phyloP scores from a whole-genome alignment of 1,284 basidiomycete genomes.

The Cryptococcus hybrid region DNA sequence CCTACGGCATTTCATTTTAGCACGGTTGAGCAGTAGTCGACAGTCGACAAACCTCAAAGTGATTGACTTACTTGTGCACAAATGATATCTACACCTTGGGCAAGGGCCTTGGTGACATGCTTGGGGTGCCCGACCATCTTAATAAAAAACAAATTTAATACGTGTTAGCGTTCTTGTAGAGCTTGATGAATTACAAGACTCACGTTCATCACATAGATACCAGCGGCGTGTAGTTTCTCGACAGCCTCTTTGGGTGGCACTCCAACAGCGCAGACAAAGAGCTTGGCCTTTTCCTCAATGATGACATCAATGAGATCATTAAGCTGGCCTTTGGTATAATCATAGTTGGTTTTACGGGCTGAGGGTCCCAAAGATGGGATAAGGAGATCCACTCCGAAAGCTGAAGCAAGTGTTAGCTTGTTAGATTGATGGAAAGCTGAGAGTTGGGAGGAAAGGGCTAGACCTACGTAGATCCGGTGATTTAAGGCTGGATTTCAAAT shows the following conservation, averaged over 20 bases:
- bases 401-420: constrained; percentile 53
- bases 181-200: constrained; percentile 28
- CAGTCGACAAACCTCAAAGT: constrained; percentile 2
- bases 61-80: constrained; percentile 62
- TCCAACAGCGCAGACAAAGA: constrained; percentile 79
- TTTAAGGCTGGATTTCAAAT: constrained; percentile 66
- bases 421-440: neutral
- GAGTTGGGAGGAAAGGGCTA: neutral
- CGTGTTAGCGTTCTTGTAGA: constrained; percentile 2
- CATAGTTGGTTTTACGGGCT: constrained; percentile 75
- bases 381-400: constrained; percentile 84
- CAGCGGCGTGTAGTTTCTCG: constrained; percentile 72
- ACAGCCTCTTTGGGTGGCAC: constrained; percentile 75
- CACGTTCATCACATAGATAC: constrained; percentile 82
- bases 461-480: constrained; percentile 36
- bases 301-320: constrained; percentile 75
- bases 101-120: constrained; percentile 76
- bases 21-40: neutral
- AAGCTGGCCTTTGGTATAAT: constrained; percentile 64
- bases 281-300: constrained; percentile 74
- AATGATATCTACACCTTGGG: constrained; percentile 78
- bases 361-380: constrained; percentile 76
- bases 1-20: constrained; percentile 34
- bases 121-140: constrained; percentile 87
- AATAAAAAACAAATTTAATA: no score